Percentiles rank a stretch among this genome's conserved stretches.
Evolutionary conservation across 2,329 filamentous ascomycete genomes (phyloP).

Genomic region (Beauveria varroae): DNA sequence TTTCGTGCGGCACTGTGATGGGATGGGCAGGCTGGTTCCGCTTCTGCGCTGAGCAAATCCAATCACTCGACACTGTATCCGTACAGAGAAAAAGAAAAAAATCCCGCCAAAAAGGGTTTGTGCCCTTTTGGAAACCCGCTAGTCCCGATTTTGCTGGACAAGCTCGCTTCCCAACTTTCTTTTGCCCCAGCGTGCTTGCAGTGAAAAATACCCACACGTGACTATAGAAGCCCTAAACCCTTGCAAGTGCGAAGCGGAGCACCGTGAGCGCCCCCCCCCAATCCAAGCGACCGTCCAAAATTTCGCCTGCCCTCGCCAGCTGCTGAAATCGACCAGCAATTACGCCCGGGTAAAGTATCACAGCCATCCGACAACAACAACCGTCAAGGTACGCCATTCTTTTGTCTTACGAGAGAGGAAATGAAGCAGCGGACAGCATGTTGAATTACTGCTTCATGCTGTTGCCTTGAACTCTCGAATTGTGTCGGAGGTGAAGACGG

Average conservation of each 20-base stretch:
- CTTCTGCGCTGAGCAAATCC: neutral
- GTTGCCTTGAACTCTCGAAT: neutral
- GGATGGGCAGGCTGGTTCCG: neutral
- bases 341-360: slow-evolving; percentile 10
- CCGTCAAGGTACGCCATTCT: slow-evolving; percentile 9
- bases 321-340: slow-evolving; percentile 5
- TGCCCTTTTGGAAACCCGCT: slow-evolving; percentile 5
- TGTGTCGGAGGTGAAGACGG: neutral
- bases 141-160: neutral
- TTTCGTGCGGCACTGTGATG: slow-evolving; percentile 3
- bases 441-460: neutral
- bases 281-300: slow-evolving; percentile 4
- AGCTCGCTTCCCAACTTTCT: neutral
- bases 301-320: slow-evolving; percentile 3
- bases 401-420: neutral
- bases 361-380: slow-evolving; percentile 12
- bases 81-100: too few species aligned
- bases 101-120: slow-evolving; percentile 5
- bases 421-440: neutral
- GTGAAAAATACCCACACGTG: neutral
- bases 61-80: too few species aligned
- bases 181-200: neutral
- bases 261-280: neutral
- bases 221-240: slow-evolving; percentile 6
- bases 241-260: neutral